Evolutionary conservation across 2,329 filamentous ascomycete genomes (phyloP).

Genomic region (Penicillium verrucosum): DNA sequence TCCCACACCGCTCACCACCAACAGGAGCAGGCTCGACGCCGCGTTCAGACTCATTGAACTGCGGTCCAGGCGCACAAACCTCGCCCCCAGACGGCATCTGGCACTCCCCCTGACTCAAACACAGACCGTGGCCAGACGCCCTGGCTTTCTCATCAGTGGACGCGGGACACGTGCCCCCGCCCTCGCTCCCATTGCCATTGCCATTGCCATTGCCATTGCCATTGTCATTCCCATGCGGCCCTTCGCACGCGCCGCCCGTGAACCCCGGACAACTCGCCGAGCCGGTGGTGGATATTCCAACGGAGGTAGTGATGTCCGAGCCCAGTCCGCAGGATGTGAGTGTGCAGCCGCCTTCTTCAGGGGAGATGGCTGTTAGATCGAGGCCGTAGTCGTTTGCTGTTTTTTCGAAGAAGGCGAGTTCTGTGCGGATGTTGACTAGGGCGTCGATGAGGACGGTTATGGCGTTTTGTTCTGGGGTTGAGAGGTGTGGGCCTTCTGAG

Average conservation of each 20-base stretch:
- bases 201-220: background rate
- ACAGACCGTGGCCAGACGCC: constrained; percentile 14
- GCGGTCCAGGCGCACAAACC: constrained; percentile 8
- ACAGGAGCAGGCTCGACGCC: background rate
- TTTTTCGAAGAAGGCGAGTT: constrained; percentile 65
- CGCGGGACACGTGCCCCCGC: background rate
- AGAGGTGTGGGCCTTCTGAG: constrained; percentile 21
- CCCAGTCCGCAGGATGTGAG: constrained; percentile 7
- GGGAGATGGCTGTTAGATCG: constrained; percentile 44
- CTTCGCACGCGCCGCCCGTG: constrained; percentile 28
- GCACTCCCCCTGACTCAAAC: constrained; percentile 21
- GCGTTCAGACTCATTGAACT: background rate
- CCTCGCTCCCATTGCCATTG: too few relatives aligned
- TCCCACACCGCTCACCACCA: constrained; percentile 9
- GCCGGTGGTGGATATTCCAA: constrained; percentile 16
- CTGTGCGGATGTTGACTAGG: constrained; percentile 63
- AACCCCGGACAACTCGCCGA: constrained; percentile 19
- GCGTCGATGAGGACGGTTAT: constrained; percentile 63
- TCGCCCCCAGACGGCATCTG: constrained; percentile 18
- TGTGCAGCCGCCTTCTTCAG: constrained; percentile 34
- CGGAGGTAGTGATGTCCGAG: constrained; percentile 14
- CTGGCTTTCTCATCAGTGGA: background rate
- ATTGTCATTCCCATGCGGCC: background rate
- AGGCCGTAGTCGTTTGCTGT: constrained; percentile 61
- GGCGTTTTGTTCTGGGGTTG: constrained; percentile 52